Evolutionary conservation across 2,329 filamentous ascomycete species (phyloP), one percentile per base, ranked within the genome.

Genomic region (Cytospora chrysosperma): DNA sequence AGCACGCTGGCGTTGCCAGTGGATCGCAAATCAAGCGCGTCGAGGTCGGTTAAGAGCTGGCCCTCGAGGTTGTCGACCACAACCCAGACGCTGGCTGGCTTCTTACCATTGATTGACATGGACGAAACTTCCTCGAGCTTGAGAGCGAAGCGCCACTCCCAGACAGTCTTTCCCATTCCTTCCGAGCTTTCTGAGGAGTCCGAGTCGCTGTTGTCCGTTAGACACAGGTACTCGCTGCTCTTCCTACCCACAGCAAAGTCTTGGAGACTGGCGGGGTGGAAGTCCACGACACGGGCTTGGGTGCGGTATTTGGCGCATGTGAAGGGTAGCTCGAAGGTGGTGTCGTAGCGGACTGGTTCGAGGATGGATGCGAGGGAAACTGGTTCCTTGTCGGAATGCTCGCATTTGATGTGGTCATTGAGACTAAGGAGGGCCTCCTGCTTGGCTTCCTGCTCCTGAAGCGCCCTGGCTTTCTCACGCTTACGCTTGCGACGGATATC

Each of bases 141-240:
- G 27, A 98, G 81, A 26, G 85, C 85, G 75, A 97, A 97, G 17
- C 85, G 83, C 93, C 93, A 97, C 74, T 95, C 87, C 90, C 92
- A 97, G 9, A 74, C 71, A 15, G 68, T 72, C 7, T 67, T 43
- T 19, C 64, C 67, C 17, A 58, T 47, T 7, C 73, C 70, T 24
- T 71, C 69, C 32, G 19, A 74, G 73, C 6, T 73, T 70, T 9
- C 74, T 73, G 54, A 75, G 67, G 70, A 66, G 54, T 69, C 71
- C 27, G 73, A 70, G 59, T 72, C 70, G 10, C 68, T 64, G 57
- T 69, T 69, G 62, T 81, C 81, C 0, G 81, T 83, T 15, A 89
- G 75, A 0, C 76, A 68, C 40, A 84, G 82, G 56, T 77, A 82
- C 30, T 87, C 81, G 24, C 74, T 76, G 3, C 56, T 59, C 64